phyloP scores from a whole-genome alignment of 768 basidiomycete genomes.

The Termitomyces titanicus region DNA sequence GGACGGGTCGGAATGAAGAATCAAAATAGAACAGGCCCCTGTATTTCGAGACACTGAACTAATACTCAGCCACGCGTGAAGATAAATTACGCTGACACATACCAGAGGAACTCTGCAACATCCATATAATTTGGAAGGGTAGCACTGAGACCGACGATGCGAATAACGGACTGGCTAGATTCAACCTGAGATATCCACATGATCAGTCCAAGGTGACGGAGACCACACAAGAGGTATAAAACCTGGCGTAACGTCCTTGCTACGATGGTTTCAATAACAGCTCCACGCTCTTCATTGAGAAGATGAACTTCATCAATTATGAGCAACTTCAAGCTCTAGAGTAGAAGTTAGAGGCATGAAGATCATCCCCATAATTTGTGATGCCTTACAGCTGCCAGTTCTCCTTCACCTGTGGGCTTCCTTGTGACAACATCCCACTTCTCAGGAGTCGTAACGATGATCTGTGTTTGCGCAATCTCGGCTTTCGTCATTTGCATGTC shows the following conservation, averaged over 20 bases:
- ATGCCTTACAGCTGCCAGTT: slow-evolving; percentile 78
- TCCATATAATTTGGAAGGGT: slow-evolving; percentile 97
- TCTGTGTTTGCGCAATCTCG: slow-evolving; percentile 93
- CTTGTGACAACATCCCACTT: slow-evolving; percentile 99
- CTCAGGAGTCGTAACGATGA: slow-evolving; percentile 98
- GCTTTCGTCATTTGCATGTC: slow-evolving; percentile 97
- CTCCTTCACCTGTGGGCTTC: slow-evolving; percentile 95
- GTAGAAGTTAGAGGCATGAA: background rate
- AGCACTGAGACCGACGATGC: slow-evolving; percentile 94
- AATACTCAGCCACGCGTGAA: background rate
- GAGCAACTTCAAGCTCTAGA: slow-evolving; percentile 83
- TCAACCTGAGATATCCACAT: slow-evolving; percentile 62
- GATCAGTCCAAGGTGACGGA: background rate
- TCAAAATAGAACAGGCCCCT: slow-evolving; percentile 97
- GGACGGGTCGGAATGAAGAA: slow-evolving; percentile 93
- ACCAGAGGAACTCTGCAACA: slow-evolving; percentile 94
- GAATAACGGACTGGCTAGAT: slow-evolving; percentile 91
- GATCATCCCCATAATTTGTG: background rate
- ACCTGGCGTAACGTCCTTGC: slow-evolving; percentile 92
- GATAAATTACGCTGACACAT: slow-evolving; percentile 9
- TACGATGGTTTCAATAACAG: slow-evolving; percentile 97
- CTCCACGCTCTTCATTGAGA: slow-evolving; percentile 95
- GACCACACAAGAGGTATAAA: background rate
- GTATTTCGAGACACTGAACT: slow-evolving; percentile 74
- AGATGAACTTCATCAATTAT: slow-evolving; percentile 98